A percentile compares a stretch with the other conserved stretches of the same genome.
Conservation (phyloP, 306 rosid genomes). For the Vigna angularis region DNA sequence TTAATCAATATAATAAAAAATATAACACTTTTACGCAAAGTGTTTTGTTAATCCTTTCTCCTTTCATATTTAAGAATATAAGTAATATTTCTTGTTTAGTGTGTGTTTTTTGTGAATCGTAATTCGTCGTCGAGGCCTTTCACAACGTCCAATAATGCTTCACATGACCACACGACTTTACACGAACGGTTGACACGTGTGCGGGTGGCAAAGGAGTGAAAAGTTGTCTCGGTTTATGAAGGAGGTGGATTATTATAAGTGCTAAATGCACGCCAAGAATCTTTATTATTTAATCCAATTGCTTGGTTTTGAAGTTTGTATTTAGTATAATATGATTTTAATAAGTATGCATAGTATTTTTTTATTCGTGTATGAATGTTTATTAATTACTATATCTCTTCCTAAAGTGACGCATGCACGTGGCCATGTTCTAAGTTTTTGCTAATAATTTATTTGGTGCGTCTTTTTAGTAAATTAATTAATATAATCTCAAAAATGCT, state of each 20-base stretch:
- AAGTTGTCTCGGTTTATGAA: slow-evolving; percentile 56
- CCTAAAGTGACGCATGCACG: slow-evolving; percentile 55
- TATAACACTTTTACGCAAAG: background rate
- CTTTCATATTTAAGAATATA: background rate
- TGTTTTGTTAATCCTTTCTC: background rate
- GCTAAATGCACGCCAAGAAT: slow-evolving; percentile 82
- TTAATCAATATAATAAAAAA: slow-evolving; percentile 8
- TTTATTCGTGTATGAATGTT: background rate
- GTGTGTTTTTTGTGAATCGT: slow-evolving; percentile 39
- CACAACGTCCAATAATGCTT: slow-evolving; percentile 70
- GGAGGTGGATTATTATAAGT: slow-evolving; percentile 48
- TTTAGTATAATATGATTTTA: slow-evolving; percentile 36
- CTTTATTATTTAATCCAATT: slow-evolving; percentile 54
- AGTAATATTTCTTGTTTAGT: slow-evolving; percentile 35
- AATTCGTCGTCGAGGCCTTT: slow-evolving; percentile 54
- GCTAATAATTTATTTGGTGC: slow-evolving; percentile 25
- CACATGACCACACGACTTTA: slow-evolving; percentile 74
- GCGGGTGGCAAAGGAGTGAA: slow-evolving; percentile 30
- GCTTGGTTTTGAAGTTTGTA: slow-evolving; percentile 73
- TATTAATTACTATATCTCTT: slow-evolving; percentile 29
- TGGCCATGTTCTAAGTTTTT: slow-evolving; percentile 44
- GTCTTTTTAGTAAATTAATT: slow-evolving; percentile 39
- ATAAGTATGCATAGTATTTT: background rate
- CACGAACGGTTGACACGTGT: slow-evolving; percentile 61
- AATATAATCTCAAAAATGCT: slow-evolving; percentile 36